Evolutionary conservation across 2,329 filamentous ascomycete genomes (phyloP).

Genomic region (Colletotrichum trifolii): DNA sequence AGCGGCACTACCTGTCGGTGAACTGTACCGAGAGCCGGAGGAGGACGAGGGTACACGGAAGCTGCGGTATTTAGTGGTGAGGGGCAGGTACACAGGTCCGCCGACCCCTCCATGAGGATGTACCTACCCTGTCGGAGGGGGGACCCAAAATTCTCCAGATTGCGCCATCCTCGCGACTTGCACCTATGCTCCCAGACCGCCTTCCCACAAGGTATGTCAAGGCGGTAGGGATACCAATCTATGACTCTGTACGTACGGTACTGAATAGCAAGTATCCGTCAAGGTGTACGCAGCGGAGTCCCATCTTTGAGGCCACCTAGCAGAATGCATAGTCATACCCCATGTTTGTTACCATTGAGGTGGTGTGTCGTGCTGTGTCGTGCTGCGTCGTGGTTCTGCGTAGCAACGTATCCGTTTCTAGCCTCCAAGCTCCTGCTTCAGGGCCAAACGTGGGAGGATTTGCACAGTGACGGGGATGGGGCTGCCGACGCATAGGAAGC

Average conservation of each 20-base stretch:
- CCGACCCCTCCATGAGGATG: conserved; percentile 32
- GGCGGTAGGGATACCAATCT: neutral
- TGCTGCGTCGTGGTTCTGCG: neutral
- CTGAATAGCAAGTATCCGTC: too few species aligned
- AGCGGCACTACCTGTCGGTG: conserved; percentile 32
- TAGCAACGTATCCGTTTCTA: conserved; percentile 8
- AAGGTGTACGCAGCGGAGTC: neutral
- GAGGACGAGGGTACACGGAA: conserved; percentile 6
- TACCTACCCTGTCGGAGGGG: conserved; percentile 33
- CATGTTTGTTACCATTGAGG: conserved; percentile 4
- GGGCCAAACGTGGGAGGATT: conserved; percentile 8
- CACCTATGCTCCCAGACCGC: conserved; percentile 26
- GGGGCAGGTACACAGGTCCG: conserved; percentile 18
- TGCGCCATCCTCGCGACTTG: conserved; percentile 34
- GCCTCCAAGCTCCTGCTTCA: neutral
- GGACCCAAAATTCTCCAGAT: conserved; percentile 36
- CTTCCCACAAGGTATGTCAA: conserved; percentile 21
- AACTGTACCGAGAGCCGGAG: conserved; percentile 32
- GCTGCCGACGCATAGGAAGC: neutral
- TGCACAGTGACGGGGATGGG: conserved; percentile 26
- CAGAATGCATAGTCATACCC: neutral
- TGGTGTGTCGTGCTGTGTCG: conserved; percentile 1
- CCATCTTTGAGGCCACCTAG: conserved; percentile 23
- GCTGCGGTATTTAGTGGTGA: neutral
- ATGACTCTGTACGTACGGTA: neutral